A percentile compares a stretch with the other conserved stretches of the same genome.
Evolutionary conservation across 306 rosid species (phyloP).

Genomic region (Acacia acuminata): DNA sequence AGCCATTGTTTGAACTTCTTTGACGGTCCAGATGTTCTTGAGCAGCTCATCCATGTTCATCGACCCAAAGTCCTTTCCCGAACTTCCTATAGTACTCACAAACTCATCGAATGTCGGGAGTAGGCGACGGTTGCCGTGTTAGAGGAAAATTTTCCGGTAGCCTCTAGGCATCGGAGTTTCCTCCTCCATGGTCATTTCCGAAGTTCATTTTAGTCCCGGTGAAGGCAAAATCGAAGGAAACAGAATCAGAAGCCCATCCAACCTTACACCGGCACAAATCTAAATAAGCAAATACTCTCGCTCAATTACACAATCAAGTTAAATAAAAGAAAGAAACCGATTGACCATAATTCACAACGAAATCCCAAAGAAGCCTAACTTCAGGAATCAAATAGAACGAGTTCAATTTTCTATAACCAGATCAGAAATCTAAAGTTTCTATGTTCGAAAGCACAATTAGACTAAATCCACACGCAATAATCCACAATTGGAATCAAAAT

Average conservation of each 20-base stretch:
- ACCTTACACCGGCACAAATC: slow-evolving; percentile 33
- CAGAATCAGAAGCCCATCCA: slow-evolving; percentile 32
- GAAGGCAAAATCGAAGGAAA: slow-evolving; percentile 34
- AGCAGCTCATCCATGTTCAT: too few relatives aligned
- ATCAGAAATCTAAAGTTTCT: background rate
- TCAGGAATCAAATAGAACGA: too few relatives aligned
- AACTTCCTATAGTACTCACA: slow-evolving; percentile 68
- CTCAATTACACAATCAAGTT: background rate
- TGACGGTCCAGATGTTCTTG: too few relatives aligned
- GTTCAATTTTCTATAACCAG: too few relatives aligned
- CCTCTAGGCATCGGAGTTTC: slow-evolving; percentile 30
- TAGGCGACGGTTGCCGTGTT: slow-evolving; percentile 77
- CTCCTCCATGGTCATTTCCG: slow-evolving; percentile 47
- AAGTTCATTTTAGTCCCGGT: slow-evolving; percentile 47
- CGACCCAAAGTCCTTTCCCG: slow-evolving; percentile 90
- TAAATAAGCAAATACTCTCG: slow-evolving; percentile 2
- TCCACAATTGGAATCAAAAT: background rate
- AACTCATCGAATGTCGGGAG: slow-evolving; percentile 88
- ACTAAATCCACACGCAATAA: background rate
- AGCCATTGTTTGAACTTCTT: too few relatives aligned
- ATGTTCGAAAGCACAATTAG: background rate
- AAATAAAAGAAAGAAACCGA: too few relatives aligned
- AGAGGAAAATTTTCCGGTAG: slow-evolving; percentile 42
- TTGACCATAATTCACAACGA: too few relatives aligned
- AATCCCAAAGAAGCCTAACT: too few relatives aligned